These are phyloP conservation scores for Senecio squalidus DNA, from an alignment of 140 eudicot genomes.

Conservation along the genomic window DNA sequence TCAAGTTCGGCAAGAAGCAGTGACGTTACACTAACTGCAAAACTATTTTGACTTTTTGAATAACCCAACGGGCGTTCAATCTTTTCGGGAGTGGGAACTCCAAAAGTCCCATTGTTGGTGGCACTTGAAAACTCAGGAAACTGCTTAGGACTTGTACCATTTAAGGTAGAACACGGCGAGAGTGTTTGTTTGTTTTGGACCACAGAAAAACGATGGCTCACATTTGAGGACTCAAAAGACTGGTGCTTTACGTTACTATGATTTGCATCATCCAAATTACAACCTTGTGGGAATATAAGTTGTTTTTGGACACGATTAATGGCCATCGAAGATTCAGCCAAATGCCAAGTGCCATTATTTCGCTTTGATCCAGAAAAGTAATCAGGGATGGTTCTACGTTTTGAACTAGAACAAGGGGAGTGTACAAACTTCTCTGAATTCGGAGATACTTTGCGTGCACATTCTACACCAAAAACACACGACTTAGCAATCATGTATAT, in stretches of 20 bases:
- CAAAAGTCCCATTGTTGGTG: conserved; percentile 3
- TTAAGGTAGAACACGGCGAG: conserved; percentile 7
- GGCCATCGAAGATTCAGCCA: conserved; percentile 11
- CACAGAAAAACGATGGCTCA: conserved; percentile 5
- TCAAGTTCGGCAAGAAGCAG: conserved; percentile 31
- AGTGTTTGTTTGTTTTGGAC: conserved; percentile 10
- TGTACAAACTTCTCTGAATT: conserved; percentile 5
- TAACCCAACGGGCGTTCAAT: not conserved
- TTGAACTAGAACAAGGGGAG: conserved; percentile 15
- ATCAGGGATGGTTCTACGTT: conserved; percentile 13
- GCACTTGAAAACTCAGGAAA: not conserved
- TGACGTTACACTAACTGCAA: not conserved
- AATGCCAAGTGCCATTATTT: too few relatives aligned
- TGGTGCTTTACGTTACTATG: conserved; percentile 1
- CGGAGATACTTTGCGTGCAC: not conserved
- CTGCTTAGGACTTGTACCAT: conserved; percentile 1
- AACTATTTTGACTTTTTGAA: not conserved
- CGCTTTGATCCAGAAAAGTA: too few relatives aligned
- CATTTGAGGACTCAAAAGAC: conserved; percentile 16
- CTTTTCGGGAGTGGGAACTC: not conserved
- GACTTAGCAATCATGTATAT: conserved; percentile 5
- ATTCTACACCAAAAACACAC: conserved; percentile 22
- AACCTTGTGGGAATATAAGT: conserved; percentile 9
- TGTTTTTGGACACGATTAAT: conserved; percentile 12
- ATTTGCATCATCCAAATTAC: conserved; percentile 10